Percentiles rank a stretch among this genome's conserved stretches.
These are phyloP conservation scores for Takakia lepidozioides DNA, from an alignment of 225 moss, liverwort and hornwort genomes.

Conservation along the genomic window DNA sequence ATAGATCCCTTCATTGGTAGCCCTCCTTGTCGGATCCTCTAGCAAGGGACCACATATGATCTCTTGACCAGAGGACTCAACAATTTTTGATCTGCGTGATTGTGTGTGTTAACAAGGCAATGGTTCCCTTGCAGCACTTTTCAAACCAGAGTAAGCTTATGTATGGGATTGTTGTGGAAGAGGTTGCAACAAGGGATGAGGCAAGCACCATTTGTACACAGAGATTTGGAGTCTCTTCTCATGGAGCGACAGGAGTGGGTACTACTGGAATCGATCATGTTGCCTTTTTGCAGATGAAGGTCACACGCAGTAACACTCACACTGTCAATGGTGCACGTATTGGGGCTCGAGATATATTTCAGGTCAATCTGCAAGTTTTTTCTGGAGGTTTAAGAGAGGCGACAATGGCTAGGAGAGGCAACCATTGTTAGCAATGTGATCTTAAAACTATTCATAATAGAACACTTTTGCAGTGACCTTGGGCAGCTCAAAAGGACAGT, in stretches of 20 bases:
- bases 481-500: too few species aligned
- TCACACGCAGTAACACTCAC: conserved; percentile 43
- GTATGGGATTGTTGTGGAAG: conserved; percentile 54
- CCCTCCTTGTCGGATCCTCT: too few species aligned
- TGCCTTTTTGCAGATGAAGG: conserved; percentile 57
- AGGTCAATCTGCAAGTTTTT: conserved; percentile 24
- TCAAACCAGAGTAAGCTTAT: conserved; percentile 46
- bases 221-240: not conserved
- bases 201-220: conserved; percentile 36
- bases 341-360: conserved; percentile 55
- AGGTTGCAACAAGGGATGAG: conserved; percentile 54
- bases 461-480: too few species aligned
- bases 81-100: too few species aligned
- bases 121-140: conserved; percentile 30
- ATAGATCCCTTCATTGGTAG: too few species aligned
- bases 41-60: too few species aligned
- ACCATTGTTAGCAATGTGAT: too few species aligned
- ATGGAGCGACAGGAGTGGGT: not conserved
- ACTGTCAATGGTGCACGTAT: conserved; percentile 36
- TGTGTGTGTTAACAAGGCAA: too few species aligned
- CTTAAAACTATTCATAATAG: too few species aligned
- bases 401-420: too few species aligned
- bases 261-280: conserved; percentile 43
- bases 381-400: too few species aligned
- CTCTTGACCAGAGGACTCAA: too few species aligned